Conservation (phyloP, 2,329 filamentous ascomycete genomes). For the Mycocentrospora acerina region DNA sequence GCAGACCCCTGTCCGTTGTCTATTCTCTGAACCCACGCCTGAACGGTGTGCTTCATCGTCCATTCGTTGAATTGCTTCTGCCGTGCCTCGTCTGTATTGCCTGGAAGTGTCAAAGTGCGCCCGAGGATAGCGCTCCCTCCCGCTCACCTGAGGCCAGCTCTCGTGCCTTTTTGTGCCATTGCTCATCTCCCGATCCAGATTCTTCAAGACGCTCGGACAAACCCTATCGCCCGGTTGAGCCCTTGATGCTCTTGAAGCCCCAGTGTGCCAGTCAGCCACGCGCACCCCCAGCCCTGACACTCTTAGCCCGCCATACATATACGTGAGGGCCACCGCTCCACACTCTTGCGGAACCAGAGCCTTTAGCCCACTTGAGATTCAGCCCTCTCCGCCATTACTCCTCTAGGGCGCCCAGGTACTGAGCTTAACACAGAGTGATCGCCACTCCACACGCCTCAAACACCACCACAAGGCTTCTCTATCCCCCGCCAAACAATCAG, state of each 20-base stretch:
- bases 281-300: constrained; percentile 43
- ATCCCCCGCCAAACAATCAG: constrained; percentile 18
- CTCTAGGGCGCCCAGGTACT: constrained; percentile 47
- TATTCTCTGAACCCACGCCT: constrained; percentile 32
- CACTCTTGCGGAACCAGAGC: constrained; percentile 42
- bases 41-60: constrained; percentile 43
- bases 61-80: constrained; percentile 40
- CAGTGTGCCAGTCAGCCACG: constrained; percentile 46
- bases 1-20: constrained; percentile 33
- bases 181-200: constrained; percentile 44
- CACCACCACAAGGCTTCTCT: constrained; percentile 34
- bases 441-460: constrained; percentile 44
- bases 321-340: constrained; percentile 44
- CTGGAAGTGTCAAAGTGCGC: constrained; percentile 41
- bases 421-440: constrained; percentile 54
- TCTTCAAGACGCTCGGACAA: constrained; percentile 44
- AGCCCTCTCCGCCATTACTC: constrained; percentile 50
- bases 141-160: constrained; percentile 40
- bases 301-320: constrained; percentile 48
- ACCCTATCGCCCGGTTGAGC: constrained; percentile 45
- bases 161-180: constrained; percentile 26
- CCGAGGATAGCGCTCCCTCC: constrained; percentile 39
- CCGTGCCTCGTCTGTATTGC: constrained; percentile 44
- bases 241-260: constrained; percentile 31
- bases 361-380: constrained; percentile 46